Evolutionary conservation across 1,284 basidiomycete genomes (phyloP).

Genomic region (Puccinia hordei): DNA sequence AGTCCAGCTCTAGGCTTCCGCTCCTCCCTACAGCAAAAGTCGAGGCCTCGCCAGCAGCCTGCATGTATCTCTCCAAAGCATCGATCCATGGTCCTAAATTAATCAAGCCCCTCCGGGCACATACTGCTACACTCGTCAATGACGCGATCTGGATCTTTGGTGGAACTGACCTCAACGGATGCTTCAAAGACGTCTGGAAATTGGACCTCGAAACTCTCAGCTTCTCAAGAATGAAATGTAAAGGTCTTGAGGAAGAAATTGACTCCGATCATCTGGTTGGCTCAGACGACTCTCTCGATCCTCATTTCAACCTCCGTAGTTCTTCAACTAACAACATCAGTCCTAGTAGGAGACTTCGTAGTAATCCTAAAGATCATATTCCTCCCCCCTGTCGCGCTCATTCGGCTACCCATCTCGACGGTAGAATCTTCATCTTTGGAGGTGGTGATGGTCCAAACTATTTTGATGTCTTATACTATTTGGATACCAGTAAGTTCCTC

Average conservation of each 20-base stretch:
- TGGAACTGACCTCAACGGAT: slow-evolving; percentile 53
- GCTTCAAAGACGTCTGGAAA: slow-evolving; percentile 55
- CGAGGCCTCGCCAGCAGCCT: slow-evolving; percentile 36
- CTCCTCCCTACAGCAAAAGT: slow-evolving; percentile 8
- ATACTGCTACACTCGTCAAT: slow-evolving; percentile 52
- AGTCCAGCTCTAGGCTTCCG: slow-evolving; percentile 14
- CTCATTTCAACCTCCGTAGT: slow-evolving; percentile 50
- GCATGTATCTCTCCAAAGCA: slow-evolving; percentile 53
- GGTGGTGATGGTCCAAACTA: slow-evolving; percentile 56
- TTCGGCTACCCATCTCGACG: slow-evolving; percentile 49
- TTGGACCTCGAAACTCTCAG: slow-evolving; percentile 52
- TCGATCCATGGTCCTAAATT: slow-evolving; percentile 52
- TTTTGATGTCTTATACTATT: slow-evolving; percentile 53
- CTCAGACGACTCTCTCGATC: slow-evolving; percentile 37
- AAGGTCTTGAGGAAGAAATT: slow-evolving; percentile 35
- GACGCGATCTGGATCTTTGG: slow-evolving; percentile 53
- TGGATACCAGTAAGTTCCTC: slow-evolving; percentile 52
- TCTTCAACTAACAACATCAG: slow-evolving; percentile 51
- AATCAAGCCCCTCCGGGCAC: slow-evolving; percentile 53
- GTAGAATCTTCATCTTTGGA: slow-evolving; percentile 53
- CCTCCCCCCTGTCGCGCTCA: slow-evolving; percentile 49
- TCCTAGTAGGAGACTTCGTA: not conserved
- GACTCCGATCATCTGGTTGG: not conserved
- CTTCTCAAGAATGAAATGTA: slow-evolving; percentile 39
- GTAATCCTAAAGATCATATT: slow-evolving; percentile 46